phyloP scores from a whole-genome alignment of 2,329 filamentous ascomycete genomes.

The Phyllosticta paracitricarpa region DNA sequence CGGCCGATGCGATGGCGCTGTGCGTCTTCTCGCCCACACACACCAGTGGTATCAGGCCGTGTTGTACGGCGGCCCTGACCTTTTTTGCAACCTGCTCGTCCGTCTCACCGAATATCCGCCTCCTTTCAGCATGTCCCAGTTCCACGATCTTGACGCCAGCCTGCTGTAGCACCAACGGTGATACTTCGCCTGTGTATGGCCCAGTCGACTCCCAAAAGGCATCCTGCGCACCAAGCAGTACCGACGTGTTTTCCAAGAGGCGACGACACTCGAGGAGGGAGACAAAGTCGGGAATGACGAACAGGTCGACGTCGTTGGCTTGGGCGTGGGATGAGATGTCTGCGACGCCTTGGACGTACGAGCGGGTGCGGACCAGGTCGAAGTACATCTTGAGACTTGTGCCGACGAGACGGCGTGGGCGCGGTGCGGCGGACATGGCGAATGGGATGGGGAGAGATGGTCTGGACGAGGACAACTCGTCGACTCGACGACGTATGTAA shows the following conservation, averaged over 20 bases:
- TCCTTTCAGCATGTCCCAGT: conserved; percentile 70
- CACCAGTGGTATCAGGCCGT: conserved; percentile 66
- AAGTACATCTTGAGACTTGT: conserved; percentile 78
- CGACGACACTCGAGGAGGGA: conserved; percentile 47
- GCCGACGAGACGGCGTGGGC: conserved; percentile 55
- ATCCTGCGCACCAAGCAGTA: conserved; percentile 68
- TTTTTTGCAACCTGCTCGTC: conserved; percentile 58
- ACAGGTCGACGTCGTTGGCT: conserved; percentile 55
- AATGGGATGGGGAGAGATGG: background rate
- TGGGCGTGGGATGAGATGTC: conserved; percentile 41
- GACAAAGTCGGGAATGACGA: conserved; percentile 70
- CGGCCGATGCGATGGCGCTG: conserved; percentile 35
- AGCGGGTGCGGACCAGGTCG: conserved; percentile 51
- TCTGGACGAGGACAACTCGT: background rate
- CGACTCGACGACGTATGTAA: background rate
- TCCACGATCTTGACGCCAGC: conserved; percentile 65
- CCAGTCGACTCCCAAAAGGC: conserved; percentile 60
- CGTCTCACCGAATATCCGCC: conserved; percentile 64
- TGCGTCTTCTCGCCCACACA: conserved; percentile 65
- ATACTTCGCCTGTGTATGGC: conserved; percentile 70
- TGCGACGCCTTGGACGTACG: conserved; percentile 34
- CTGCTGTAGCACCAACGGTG: conserved; percentile 55
- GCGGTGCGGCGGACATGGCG: background rate
- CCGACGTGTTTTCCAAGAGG: conserved; percentile 39
- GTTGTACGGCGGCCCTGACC: conserved; percentile 55